Conservation (phyloP, 1,284 basidiomycete species). For the Neolentinus lepideus region DNA sequence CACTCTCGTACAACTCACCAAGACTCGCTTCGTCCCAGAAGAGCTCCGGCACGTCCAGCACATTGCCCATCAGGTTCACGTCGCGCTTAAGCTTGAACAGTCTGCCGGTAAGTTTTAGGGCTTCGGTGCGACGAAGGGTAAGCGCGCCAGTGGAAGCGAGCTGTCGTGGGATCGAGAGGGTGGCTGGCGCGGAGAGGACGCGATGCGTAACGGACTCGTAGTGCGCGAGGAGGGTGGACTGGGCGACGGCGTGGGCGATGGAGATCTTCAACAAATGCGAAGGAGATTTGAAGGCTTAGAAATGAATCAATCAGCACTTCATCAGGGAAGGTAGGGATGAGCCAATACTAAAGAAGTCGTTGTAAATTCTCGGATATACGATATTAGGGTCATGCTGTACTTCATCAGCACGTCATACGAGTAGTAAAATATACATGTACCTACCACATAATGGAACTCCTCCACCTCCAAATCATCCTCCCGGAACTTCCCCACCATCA, state of each 20-base stretch:
- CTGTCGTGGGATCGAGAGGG: conserved; percentile 79
- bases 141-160: conserved; percentile 78
- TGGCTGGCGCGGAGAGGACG: conserved; percentile 74
- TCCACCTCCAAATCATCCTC: conserved; percentile 86
- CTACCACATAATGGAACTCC: conserved; percentile 79
- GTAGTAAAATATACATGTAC: conserved; percentile 17
- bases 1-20: conserved; percentile 87
- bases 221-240: conserved; percentile 87
- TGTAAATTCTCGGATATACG: conserved; percentile 83
- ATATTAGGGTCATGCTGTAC: conserved; percentile 78
- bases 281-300: conserved; percentile 77
- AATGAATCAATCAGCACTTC: conserved; percentile 4
- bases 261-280: conserved; percentile 87
- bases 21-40: conserved; percentile 95
- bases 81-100: conserved; percentile 88
- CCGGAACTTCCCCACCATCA: conserved; percentile 50
- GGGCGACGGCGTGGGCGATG: conserved; percentile 89
- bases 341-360: conserved; percentile 81
- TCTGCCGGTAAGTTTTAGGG: conserved; percentile 76
- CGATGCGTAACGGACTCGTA: conserved; percentile 81
- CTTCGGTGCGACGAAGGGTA: conserved; percentile 73
- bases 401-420: conserved; percentile 3
- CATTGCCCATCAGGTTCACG: conserved; percentile 88
- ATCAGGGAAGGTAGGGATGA: neutral
- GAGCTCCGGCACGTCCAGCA: conserved; percentile 91